Evolutionary conservation across 306 rosid genomes (phyloP), one percentile per base, ranked within the genome.

Genomic region (Vigna hirtella): DNA sequence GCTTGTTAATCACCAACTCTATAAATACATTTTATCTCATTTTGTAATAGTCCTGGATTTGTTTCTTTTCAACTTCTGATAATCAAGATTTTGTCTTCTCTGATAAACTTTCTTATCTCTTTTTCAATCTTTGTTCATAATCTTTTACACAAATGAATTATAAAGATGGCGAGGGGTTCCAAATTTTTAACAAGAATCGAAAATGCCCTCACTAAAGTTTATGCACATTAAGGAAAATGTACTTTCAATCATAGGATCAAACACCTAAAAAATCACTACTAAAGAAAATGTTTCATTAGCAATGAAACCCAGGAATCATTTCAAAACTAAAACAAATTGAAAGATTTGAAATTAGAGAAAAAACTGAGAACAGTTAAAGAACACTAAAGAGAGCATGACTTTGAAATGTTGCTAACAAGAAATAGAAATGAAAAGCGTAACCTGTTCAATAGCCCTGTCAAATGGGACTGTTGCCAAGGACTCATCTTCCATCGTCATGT

Each of bases 371-470:
- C 48, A 26, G 52, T 24, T 18, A n/a, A 66, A 43, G 12, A 65
- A 53, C 32, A 66, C 32, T 12, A 72, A 7, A 58, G 16, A 65
- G 64, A 62, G 18, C 66, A 32, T 59, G 62, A 61, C n/a, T 77
- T 50, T 36, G 51, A 43, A 58, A 57, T 18, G 4, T 26, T 32
- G 73, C 20, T 3, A 47, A 59, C 3, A 28, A 2, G 40, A 28
- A 28, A 66, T 3, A 66, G 13, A 12, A 59, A 16, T 15, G 30
- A 47, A 38, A 48, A 70, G 24, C 22, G 28, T 66, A 49, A 93
- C 98, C 98, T 91, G 93, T 82, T 93, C 92, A 74, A 89, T 79
- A 53, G 91, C 83, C 84, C 97, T 89, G 89, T 93, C 97, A 86
- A 87, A 83, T 77, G 91, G 90, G 70, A 75, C 55, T 69, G 86